Base-by-base conservation (phyloP, 768 basidiomycete species). In the Mycena maculata region DNA sequence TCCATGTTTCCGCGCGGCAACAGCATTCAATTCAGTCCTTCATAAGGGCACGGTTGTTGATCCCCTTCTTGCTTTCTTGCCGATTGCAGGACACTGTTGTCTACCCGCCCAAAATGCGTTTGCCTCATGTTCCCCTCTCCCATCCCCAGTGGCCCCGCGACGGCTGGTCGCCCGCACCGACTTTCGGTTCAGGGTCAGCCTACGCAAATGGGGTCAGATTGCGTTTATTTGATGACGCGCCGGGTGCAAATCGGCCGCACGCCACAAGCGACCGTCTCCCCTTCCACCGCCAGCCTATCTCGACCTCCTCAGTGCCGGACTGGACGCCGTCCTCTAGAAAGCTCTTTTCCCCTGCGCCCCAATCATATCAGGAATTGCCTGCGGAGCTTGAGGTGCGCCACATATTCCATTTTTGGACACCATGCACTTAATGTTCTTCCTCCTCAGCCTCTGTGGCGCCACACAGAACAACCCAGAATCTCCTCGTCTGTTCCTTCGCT, bases 301-400 rank as follows among this genome's bases (percentile, higher is more conserved):
- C 22, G 4, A 27, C 23, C 25, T 30, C 25, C 16, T 18, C 50
- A 9, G 36, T 28, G 11, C 23, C 4, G 9, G 53, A 63, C 25
- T 55, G 44, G 44, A 38, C 16, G 15, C 36, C 36, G 18, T 15
- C 44, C 5, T 2, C 22, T 3, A 23, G 5, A 1, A 27, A 25
- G 11, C 31, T 23, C 6, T 55, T 63, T 44, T 7, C n/a, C 2
- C 44, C 53, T 3, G 53, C 52, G 5, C 18, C 12, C 16, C 42
- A 13, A 1, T 33, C 20, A 0, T 55, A 55, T 23, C 49, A 55
- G 1, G 31, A 33, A 11, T n/a, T 55, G 15, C 44, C 61, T 9
- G 53, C 53, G 4, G 53, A 63, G n/a, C 44, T 63, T 11, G 61
- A 63, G 61, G 61, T 63, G 25, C 6, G 52, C 30, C 13, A 18